These are phyloP conservation scores for Sarcomyxa edulis DNA, from an alignment of 768 basidiomycete genomes.

Conservation along the genomic window DNA sequence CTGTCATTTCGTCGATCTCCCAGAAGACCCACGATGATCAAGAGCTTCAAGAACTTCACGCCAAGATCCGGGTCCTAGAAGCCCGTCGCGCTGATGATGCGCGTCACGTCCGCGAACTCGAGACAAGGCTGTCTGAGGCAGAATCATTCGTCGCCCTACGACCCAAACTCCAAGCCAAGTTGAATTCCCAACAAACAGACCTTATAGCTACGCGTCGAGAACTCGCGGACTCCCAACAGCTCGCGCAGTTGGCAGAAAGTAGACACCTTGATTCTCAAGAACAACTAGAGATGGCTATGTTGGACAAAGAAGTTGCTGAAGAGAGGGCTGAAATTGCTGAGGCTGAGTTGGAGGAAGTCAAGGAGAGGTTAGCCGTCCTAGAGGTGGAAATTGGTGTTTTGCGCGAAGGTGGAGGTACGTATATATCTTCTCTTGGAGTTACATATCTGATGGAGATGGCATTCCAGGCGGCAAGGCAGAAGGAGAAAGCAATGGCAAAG, in stretches of 20 bases:
- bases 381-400: slow-evolving; percentile 84
- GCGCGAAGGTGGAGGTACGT: slow-evolving; percentile 46
- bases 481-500: slow-evolving; percentile 33
- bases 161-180: slow-evolving; percentile 90
- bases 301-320: slow-evolving; percentile 97
- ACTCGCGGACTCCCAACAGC: slow-evolving; percentile 69
- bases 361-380: slow-evolving; percentile 69
- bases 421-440: background rate
- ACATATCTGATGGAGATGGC: background rate
- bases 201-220: slow-evolving; percentile 71
- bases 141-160: slow-evolving; percentile 77
- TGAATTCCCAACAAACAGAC: slow-evolving; percentile 76
- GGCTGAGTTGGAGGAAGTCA: slow-evolving; percentile 70
- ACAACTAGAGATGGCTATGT: slow-evolving; percentile 89
- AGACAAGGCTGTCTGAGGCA: slow-evolving; percentile 78
- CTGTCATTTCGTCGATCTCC: background rate
- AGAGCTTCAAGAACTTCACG: slow-evolving; percentile 75
- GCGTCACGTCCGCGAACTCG: slow-evolving; percentile 77
- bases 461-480: slow-evolving; percentile 13
- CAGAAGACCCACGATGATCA: slow-evolving; percentile 38
- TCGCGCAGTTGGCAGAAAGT: slow-evolving; percentile 65
- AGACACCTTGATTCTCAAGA: slow-evolving; percentile 78
- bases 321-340: slow-evolving; percentile 83
- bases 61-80: slow-evolving; percentile 82
- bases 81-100: slow-evolving; percentile 83